Conservation (phyloP, 208 protist genomes). For the Trypanosoma avium region DNA sequence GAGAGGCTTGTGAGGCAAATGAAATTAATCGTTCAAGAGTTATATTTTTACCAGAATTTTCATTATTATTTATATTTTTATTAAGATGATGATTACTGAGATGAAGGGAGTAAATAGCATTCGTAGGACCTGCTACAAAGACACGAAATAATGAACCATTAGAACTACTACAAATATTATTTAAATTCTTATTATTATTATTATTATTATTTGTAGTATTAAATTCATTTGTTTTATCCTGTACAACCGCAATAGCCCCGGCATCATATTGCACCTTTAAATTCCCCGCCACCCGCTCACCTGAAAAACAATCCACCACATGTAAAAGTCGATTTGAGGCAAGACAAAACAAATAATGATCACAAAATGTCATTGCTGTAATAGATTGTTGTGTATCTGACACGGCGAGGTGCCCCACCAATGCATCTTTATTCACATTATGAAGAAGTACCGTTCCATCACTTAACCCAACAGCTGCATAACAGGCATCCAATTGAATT, state of each 20-base stretch:
- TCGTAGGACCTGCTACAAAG: slow-evolving; percentile 61
- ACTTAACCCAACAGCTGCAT: slow-evolving; percentile 70
- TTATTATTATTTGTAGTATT: not conserved
- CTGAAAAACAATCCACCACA: slow-evolving; percentile 35
- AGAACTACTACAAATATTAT: not conserved
- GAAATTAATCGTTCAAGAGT: slow-evolving; percentile 50
- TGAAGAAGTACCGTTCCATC: slow-evolving; percentile 80
- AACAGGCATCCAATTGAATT: slow-evolving; percentile 22
- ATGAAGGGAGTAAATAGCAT: slow-evolving; percentile 44
- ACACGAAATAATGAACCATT: slow-evolving; percentile 35
- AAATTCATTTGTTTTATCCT: not conserved
- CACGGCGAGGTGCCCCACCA: slow-evolving; percentile 49
- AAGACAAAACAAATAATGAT: slow-evolving; percentile 52
- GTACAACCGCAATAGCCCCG: slow-evolving; percentile 43
- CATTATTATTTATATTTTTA: not conserved
- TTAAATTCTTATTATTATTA: not conserved
- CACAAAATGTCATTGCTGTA: slow-evolving; percentile 43
- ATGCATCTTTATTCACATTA: slow-evolving; percentile 50
- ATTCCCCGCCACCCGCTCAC: slow-evolving; percentile 30
- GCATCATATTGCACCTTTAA: slow-evolving; percentile 51
- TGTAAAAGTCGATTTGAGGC: slow-evolving; percentile 42
- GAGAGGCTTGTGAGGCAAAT: slow-evolving; percentile 75
- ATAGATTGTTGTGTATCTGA: slow-evolving; percentile 67
- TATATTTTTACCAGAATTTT: not conserved
- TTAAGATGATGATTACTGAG: slow-evolving; percentile 3